Base-by-base conservation (phyloP, 257 asterid species). In the Solanum lycopersicoides region DNA sequence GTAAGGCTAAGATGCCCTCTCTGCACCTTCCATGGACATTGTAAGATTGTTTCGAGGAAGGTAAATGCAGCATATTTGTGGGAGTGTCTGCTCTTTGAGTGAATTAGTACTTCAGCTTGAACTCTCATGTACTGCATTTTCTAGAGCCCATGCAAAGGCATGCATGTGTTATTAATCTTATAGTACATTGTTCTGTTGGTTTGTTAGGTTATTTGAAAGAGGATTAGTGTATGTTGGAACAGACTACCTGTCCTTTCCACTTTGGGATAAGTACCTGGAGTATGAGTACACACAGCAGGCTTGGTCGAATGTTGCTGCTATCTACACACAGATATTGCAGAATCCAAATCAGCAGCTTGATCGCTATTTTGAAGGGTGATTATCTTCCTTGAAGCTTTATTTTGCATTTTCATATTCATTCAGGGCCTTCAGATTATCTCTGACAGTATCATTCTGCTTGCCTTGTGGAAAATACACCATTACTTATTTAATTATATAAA, bases 251-350 rank as follows among this genome's bases (percentile, higher is more conserved):
- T 95, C 98, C 93, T 96, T 95, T 89, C 95, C 98, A n/a, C 93
- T 97, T 74, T 97, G 99, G 99, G 99, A 97, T 91, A 97, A 96
- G 88, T 97, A 93, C 91, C 91, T 97, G 56, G 99, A 97, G 89
- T 97, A 93, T 86, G 99, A 97, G 86, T 93, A 93, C 86, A 92
- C 95, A 4, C 98, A 95, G 88, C 96, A 94, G 85, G 98, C 94
- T 87, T 97, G 98, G 99, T 84, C 97, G 69, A 93, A 92, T 76
- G 94, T 97, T 86, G 98, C 99, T 50, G 84, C 94, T 91, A 93
- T 97, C 65, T 96, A 96, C 90, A 89, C 97, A 77, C 94, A 97
- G 88, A 93, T 97, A 82, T 90, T 97, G 88, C 99, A 94, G 90
- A 90, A 93, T 87, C 98, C 99, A 37, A 97, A 91, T 90, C 98